These are phyloP conservation scores for Pisolithus thermaeus DNA, from an alignment of 1,284 basidiomycete species.

Conservation along the genomic window DNA sequence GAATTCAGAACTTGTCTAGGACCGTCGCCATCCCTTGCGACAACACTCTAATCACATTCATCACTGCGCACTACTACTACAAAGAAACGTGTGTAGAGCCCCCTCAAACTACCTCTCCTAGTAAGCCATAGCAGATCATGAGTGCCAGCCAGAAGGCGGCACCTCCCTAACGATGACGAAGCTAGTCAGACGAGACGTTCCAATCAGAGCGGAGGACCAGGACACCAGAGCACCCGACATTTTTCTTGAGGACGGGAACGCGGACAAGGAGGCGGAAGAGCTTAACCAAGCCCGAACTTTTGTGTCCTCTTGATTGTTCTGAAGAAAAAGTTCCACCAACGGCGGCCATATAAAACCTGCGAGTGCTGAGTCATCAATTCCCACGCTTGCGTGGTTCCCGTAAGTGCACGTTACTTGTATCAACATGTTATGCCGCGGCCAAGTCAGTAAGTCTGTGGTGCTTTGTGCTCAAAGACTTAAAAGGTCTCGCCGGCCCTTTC, in stretches of 20 bases:
- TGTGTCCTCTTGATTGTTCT: slow-evolving; percentile 72
- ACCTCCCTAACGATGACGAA: slow-evolving; percentile 43
- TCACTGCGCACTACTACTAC: not conserved
- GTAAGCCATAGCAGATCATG: slow-evolving; percentile 24
- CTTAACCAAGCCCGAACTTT: slow-evolving; percentile 82
- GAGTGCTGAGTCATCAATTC: slow-evolving; percentile 22
- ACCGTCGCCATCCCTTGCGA: too few relatives aligned
- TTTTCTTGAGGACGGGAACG: slow-evolving; percentile 83
- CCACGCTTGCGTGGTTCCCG: slow-evolving; percentile 7
- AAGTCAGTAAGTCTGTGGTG: too few relatives aligned
- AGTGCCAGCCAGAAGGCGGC: slow-evolving; percentile 43
- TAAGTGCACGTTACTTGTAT: too few relatives aligned
- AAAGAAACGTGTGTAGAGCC: slow-evolving; percentile 18
- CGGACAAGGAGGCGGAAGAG: slow-evolving; percentile 78
- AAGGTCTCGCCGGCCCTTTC: too few relatives aligned
- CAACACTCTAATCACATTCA: not conserved
- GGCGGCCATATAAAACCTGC: not conserved
- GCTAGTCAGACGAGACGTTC: slow-evolving; percentile 38
- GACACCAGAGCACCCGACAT: slow-evolving; percentile 35
- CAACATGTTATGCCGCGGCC: too few relatives aligned
- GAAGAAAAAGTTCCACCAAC: slow-evolving; percentile 11
- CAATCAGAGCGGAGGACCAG: slow-evolving; percentile 28
- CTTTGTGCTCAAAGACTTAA: too few relatives aligned
- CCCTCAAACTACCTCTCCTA: slow-evolving; percentile 25
- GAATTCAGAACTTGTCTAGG: too few relatives aligned